Evolutionary conservation across 441 rosid species (phyloP).

Genomic region (Populus trichocarpa): DNA sequence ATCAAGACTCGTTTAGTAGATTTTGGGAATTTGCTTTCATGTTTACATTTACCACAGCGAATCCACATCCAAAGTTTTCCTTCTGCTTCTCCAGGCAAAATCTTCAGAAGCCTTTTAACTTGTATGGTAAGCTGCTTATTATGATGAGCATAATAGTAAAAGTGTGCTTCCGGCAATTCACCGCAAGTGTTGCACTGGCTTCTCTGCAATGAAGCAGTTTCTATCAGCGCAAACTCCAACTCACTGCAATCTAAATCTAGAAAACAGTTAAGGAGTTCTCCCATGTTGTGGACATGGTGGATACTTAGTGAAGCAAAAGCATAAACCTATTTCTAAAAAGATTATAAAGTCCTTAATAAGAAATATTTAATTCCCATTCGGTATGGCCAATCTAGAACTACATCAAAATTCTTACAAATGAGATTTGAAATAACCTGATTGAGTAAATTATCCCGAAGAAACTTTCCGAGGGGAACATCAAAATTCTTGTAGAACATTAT

Average conservation of each 20-base stretch:
- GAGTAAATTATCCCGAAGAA: conserved; percentile 77
- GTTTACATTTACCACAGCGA: conserved; percentile 75
- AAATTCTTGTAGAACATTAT: conserved; percentile 85
- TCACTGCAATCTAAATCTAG: not conserved
- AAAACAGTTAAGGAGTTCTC: not conserved
- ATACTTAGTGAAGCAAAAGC: not conserved
- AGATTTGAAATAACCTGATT: conserved; percentile 61
- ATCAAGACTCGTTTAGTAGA: conserved; percentile 81
- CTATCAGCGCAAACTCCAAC: conserved; percentile 24
- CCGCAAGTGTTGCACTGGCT: conserved; percentile 56
- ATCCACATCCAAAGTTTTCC: conserved; percentile 99
- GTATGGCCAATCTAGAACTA: not conserved
- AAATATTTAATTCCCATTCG: not conserved
- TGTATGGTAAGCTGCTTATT: conserved; percentile 75
- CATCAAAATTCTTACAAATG: conserved; percentile 10
- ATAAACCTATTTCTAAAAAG: not conserved
- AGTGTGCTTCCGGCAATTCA: conserved; percentile 75
- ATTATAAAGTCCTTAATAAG: not conserved
- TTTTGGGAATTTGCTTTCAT: conserved; percentile 39
- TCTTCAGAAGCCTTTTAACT: conserved; percentile 53
- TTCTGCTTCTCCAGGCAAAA: conserved; percentile 65
- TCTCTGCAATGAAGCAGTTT: conserved; percentile 49
- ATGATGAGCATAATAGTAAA: conserved; percentile 81
- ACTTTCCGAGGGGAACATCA: conserved; percentile 85
- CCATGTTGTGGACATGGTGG: not conserved